Conservation (phyloP, 768 basidiomycete species). For the Neoboletus brunneissimus region DNA sequence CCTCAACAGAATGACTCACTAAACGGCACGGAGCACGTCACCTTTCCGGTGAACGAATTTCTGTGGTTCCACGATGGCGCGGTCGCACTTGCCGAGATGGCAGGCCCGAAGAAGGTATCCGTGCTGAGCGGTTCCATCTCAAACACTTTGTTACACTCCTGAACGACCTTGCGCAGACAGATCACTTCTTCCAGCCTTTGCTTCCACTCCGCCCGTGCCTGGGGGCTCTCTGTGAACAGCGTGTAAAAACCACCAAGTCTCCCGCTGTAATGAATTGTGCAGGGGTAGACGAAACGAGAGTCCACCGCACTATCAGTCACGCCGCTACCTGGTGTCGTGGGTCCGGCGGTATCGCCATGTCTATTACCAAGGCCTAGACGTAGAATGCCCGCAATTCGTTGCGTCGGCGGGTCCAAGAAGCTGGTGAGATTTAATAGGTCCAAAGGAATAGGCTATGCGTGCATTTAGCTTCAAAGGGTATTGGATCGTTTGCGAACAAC, state of each 20-base stretch:
- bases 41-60: conserved; percentile 72
- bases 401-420: conserved; percentile 76
- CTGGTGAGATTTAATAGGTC: conserved; percentile 84
- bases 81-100: conserved; percentile 45
- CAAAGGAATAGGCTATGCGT: conserved; percentile 79
- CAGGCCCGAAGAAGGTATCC: conserved; percentile 83
- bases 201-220: conserved; percentile 83
- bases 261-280: conserved; percentile 87
- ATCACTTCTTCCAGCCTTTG: conserved; percentile 86
- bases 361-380: conserved; percentile 50
- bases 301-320: conserved; percentile 49
- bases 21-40: conserved; percentile 95
- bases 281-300: conserved; percentile 78
- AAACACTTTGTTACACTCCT: conserved; percentile 93
- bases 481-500: conserved; percentile 19
- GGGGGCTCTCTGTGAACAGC: conserved; percentile 79
- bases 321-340: conserved; percentile 27
- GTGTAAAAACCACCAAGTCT: conserved; percentile 84
- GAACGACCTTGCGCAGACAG: conserved; percentile 77
- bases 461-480: background rate
- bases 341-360: conserved; percentile 28
- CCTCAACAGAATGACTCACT: conserved; percentile 41
- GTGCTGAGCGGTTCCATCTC: conserved; percentile 87
- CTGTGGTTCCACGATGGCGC: conserved; percentile 65
- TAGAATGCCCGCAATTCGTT: conserved; percentile 70